Evolutionary conservation across 2,329 filamentous ascomycete genomes (phyloP).

Genomic region (Pyricularia grisea): DNA sequence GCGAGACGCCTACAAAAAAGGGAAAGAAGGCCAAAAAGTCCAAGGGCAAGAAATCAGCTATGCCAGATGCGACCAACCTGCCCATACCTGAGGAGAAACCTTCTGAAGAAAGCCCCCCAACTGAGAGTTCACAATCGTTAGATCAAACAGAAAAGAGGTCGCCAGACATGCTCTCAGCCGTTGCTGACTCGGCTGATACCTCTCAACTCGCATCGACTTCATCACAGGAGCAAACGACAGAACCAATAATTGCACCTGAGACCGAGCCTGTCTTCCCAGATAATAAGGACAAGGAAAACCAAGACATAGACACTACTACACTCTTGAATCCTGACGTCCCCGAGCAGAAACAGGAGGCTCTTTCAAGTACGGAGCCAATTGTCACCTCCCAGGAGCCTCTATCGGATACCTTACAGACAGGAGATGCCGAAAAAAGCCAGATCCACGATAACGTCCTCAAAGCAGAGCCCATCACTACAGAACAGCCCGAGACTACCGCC

Average conservation of each 20-base stretch:
- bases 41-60: slow-evolving; percentile 1
- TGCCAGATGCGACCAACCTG: neutral
- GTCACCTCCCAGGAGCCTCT: neutral
- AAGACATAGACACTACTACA: too few species aligned
- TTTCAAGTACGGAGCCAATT: neutral
- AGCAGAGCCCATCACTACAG: neutral
- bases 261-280: neutral
- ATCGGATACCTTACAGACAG: neutral
- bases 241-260: neutral
- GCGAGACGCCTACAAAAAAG: slow-evolving; percentile 22
- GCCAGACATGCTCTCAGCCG: neutral
- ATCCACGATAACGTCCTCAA: neutral
- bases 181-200: neutral
- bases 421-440: neutral
- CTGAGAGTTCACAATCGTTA: neutral
- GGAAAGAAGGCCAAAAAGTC: slow-evolving; percentile 18
- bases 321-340: neutral
- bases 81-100: neutral
- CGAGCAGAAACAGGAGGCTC: neutral
- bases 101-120: neutral
- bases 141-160: neutral
- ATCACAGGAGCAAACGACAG: neutral
- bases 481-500: neutral
- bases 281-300: too few species aligned
- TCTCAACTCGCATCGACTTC: neutral